Base-by-base conservation (phyloP, 305 asterid genomes). In the Solanum hybrid region DNA sequence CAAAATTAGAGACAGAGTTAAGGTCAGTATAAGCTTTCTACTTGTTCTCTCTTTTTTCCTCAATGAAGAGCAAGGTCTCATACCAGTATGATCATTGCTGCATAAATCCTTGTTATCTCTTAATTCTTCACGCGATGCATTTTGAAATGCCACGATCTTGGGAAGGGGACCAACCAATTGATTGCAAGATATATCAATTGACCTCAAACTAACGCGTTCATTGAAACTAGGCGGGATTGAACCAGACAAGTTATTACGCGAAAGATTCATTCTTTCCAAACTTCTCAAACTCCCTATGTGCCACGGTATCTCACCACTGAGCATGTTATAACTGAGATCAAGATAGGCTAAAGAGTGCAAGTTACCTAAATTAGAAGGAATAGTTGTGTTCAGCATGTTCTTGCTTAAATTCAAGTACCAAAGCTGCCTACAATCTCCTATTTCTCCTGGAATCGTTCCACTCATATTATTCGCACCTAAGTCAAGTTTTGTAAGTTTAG, bases 101-200 rank as follows among this genome's bases (percentile, higher is more conserved):
- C 94, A 92, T 26, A 92, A 84, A 87, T 82, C 94, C 32, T 77
- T 77, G 56, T 94, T 90, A 73, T 90, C 78, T 17, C 88, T 90
- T 34, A 92, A 66, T 4, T 90, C 88, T 12, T 89, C 91, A 45
- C 56, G 87, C 9, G 91, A 13, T 38, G 93, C 92, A 19, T 78
- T 90, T 22, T 19, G 88, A 86, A 92, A 94, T 8, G 93, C 93
- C 42, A 12, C 24, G 34, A 15, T 90, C 34, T 71, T 37, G 1
- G 93, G 95, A 51, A 92, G 88, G 13, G 88, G 91, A 27, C 94
- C 94, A 22, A 80, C 90, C 37, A 94, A 79, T 89, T 93, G 92
- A 89, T 92, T 94, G 88, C 89, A 72, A 2, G 93, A 94, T 78
- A 94, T 77, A 79, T 94, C 90, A 6, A 92, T 66, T 6, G 51